These are phyloP conservation scores for Candida frijolesensis DNA, from an alignment of 1,139 yeast genomes.

Conservation along the genomic window DNA sequence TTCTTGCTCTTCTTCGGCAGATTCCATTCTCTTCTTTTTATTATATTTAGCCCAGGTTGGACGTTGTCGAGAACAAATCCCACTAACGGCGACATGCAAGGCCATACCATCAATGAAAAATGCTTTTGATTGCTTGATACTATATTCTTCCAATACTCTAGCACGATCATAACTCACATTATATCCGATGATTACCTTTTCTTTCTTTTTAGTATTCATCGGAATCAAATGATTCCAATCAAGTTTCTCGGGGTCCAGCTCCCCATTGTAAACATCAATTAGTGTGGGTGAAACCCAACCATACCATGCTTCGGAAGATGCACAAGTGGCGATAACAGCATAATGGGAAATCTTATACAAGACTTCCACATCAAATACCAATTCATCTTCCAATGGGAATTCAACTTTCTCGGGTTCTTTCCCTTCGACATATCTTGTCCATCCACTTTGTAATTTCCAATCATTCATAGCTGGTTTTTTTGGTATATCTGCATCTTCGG, in stretches of 20 bases:
- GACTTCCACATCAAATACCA: slow-evolving; percentile 91
- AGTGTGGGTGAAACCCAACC: slow-evolving; percentile 92
- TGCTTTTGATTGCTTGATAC: slow-evolving; percentile 63
- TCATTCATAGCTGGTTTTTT: slow-evolving; percentile 37
- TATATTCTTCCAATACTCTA: slow-evolving; percentile 81
- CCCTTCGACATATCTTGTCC: slow-evolving; percentile 73
- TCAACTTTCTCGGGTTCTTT: slow-evolving; percentile 58
- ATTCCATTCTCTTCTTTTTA: slow-evolving; percentile 28
- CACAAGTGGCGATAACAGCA: slow-evolving; percentile 84
- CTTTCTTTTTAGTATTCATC: slow-evolving; percentile 49
- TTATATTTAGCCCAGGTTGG: slow-evolving; percentile 73
- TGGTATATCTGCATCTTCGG: slow-evolving; percentile 34
- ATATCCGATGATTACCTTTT: slow-evolving; percentile 79
- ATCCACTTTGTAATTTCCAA: slow-evolving; percentile 71
- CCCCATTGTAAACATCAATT: slow-evolving; percentile 43
- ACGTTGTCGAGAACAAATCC: slow-evolving; percentile 91
- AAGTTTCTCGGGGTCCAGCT: slow-evolving; percentile 11
- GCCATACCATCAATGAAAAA: slow-evolving; percentile 93
- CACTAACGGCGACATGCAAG: slow-evolving; percentile 85
- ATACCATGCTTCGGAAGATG: slow-evolving; percentile 82
- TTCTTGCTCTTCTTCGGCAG: slow-evolving; percentile 27
- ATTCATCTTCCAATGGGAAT: slow-evolving; percentile 63
- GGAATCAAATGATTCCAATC: slow-evolving; percentile 76
- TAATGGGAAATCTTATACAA: slow-evolving; percentile 73
- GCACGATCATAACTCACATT: slow-evolving; percentile 92